Percentiles rank a stretch among this genome's conserved stretches.
These are phyloP conservation scores for Coniferiporia weirii DNA, from an alignment of 1,284 basidiomycete genomes.

Conservation along the genomic window DNA sequence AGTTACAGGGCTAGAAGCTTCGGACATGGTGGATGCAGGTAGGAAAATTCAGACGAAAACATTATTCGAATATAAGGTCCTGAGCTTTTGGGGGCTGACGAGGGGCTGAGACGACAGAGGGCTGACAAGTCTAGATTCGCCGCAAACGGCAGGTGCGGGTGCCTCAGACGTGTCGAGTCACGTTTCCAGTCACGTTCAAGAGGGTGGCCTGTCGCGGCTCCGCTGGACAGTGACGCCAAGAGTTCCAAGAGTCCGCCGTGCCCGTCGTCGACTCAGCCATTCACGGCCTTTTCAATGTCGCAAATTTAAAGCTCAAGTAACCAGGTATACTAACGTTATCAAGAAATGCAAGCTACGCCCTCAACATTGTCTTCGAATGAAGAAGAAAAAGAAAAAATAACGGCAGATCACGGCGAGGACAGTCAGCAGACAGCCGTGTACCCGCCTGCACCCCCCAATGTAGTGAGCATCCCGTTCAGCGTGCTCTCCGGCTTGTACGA, in stretches of 20 bases:
- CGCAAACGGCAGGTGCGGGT: not conserved
- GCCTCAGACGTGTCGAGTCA: not conserved
- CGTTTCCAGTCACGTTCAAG: not conserved
- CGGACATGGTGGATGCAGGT: constrained; percentile 10
- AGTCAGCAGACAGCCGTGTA: constrained; percentile 25
- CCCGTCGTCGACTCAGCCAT: no score
- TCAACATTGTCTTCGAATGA: not conserved
- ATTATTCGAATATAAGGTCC: not conserved
- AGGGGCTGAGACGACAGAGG: not conserved
- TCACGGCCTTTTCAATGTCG: no score
- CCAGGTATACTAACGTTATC: not conserved
- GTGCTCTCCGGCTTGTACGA: constrained; percentile 64
- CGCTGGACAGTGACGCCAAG: no score
- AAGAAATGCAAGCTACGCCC: constrained; percentile 9
- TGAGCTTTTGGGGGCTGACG: constrained; percentile 1
- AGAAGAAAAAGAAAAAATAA: not conserved
- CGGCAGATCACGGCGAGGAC: not conserved
- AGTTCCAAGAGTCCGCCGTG: no score
- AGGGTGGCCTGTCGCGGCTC: no score
- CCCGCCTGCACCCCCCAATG: constrained; percentile 55
- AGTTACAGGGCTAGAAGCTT: constrained; percentile 10
- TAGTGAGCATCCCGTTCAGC: constrained; percentile 61
- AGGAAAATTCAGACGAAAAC: not conserved
- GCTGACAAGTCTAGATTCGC: constrained; percentile 1
- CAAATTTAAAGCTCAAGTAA: not conserved